Base-by-base conservation (phyloP, 1,284 basidiomycete genomes). In the Irpex rosettiformis region DNA sequence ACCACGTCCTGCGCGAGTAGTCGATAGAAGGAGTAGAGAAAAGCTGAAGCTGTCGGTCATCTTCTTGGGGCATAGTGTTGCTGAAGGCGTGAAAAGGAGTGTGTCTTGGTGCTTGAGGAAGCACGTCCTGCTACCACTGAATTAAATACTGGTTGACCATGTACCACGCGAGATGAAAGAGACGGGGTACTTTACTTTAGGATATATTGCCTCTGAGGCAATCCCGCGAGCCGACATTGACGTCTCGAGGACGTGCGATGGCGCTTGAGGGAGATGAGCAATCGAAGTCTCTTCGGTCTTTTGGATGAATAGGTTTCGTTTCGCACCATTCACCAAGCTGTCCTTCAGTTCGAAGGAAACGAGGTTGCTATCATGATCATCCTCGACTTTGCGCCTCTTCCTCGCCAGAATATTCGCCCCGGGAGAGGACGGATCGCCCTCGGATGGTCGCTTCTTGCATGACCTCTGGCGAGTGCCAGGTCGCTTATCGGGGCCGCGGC, bases 401-500 rank as follows among this genome's bases (percentile, higher is more conserved):
- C 86, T 88, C 45, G 82, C 72, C 59, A 74, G 72, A 10, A 79
- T 74, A 57, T 69, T 74, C 60, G 2, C 21, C 3, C 48, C 24
- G 24, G 42, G 10, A 51, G 48, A 18, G 6, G 82, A 77, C 45
- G 65, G 61, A 25, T 70, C 67, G 29, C 80, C 81, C 63, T 87
- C 86, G 27, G 80, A 70, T 57, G 82, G 80, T 58, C 86, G 78
- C 76, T 88, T 89, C 82, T 91, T 91, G 80, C 86, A 89, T 59
- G 86, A 86, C 65, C 89, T 80, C 72, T 89, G 88, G 61, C 89
- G 81, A 62, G 88, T 91, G 25, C 89, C 89, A 60, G 90, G 90
- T 66, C 81, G 81, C 74, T 91, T 91, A 78, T 92, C 89, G 62
- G 89, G 89, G 4, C 90, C 90, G 58, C 89, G 82, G 59, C 89